Base-by-base conservation (phyloP, 352 stramenopile species). In the Pythium volutum region DNA sequence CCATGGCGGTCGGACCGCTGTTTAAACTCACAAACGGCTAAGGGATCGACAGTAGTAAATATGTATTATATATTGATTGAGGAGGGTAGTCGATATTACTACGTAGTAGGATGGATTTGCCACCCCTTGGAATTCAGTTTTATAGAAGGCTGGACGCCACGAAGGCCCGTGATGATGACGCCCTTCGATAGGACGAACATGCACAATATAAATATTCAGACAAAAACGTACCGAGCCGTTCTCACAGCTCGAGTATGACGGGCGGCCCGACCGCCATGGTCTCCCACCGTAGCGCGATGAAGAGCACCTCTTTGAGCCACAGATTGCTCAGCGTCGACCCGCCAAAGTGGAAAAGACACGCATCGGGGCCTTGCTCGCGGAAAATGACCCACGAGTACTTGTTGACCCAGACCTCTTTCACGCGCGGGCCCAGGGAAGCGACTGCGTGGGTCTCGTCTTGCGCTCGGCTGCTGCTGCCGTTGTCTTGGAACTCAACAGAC, bases 381-480 rank as follows among this genome's bases (percentile, higher is more conserved):
- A 88, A 81, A 45, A 89, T 49, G 16, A 82, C 69, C 80, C 80
- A 89, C 23, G 79, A 79, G 64, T 84, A 82, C 61, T 81, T 86
- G 33, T 87, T 76, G 49, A 79, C 73, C 80, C 80, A 89, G 22
- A 77, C 31, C 20, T 81, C 71, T 15, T 62, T 59, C 1, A 10
- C 31, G 11, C 58, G 50, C 33, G 59, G 27, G 29, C n/a, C n/a
- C n/a, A n/a, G n/a, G n/a, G n/a, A n/a, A n/a, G n/a, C n/a, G 22
- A 60, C 31, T 20, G 27, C 55, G 9, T 38, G 46, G 5, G 58
- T 66, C 23, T 71, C 59, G 15, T 62, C 69, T 22, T 67, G 45
- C 34, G 54, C 52, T 12, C 39, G 39, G 54, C 57, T 46, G 54
- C 50, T 62, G n/a, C n/a, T n/a, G n/a, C n/a, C 26, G 54, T 78